A percentile compares a stretch with the other conserved stretches of the same genome.
These are phyloP conservation scores for Parathielavia hyrcaniae DNA, from an alignment of 495 filamentous ascomycete species.

Conservation along the genomic window DNA sequence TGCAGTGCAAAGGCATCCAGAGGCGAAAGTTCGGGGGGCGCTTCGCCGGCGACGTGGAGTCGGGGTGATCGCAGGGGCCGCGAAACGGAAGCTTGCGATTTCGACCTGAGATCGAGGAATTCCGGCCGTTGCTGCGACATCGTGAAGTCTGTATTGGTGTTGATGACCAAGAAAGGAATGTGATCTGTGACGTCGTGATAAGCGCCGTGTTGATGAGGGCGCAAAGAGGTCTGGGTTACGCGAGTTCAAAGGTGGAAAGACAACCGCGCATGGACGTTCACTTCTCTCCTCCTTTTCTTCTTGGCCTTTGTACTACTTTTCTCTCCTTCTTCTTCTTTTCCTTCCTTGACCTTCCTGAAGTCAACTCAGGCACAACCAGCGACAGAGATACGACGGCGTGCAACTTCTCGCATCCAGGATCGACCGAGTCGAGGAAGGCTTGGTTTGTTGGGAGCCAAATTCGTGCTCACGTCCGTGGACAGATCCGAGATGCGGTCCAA, in stretches of 20 bases:
- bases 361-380: constrained; percentile 24
- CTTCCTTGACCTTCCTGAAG: constrained; percentile 19
- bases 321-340: no score
- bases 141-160: constrained; percentile 11
- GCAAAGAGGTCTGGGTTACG: constrained; percentile 10
- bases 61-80: constrained; percentile 59
- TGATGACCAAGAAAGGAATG: background rate
- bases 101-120: constrained; percentile 57
- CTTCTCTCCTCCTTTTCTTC: no score
- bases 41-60: constrained; percentile 74
- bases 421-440: constrained; percentile 4
- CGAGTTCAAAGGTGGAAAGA: constrained; percentile 6
- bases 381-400: constrained; percentile 21
- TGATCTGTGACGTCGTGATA: background rate
- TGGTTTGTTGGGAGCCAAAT: background rate
- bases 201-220: background rate
- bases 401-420: constrained; percentile 25
- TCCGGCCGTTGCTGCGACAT: constrained; percentile 53
- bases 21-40: constrained; percentile 86
- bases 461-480: constrained; percentile 15
- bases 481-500: constrained; percentile 11
- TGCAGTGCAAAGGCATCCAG: constrained; percentile 91
- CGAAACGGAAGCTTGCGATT: constrained; percentile 54
- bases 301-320: no score
- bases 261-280: constrained; percentile 35